Conservation (phyloP, 1,284 basidiomycete genomes). For the Cutaneotrichosporon arboriforme region DNA sequence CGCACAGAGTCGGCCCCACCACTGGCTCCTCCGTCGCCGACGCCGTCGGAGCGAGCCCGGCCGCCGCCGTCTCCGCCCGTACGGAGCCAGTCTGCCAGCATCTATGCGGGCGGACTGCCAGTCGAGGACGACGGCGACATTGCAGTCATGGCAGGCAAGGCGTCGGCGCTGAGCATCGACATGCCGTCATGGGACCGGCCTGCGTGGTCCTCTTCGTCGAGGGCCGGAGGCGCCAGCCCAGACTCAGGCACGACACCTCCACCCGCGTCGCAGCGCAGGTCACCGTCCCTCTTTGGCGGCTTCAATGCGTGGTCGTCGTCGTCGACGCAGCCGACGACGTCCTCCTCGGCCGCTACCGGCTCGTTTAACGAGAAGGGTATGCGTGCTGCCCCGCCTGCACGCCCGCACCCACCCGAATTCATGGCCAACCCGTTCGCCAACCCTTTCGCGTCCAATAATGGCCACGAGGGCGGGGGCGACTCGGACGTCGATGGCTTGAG, state of each 20-base stretch:
- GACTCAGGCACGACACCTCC: background rate
- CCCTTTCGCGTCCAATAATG: constrained; percentile 9
- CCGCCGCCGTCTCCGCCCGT: background rate
- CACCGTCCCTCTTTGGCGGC: constrained; percentile 20
- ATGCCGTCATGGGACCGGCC: constrained; percentile 28
- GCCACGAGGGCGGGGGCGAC: background rate
- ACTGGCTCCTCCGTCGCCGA: background rate
- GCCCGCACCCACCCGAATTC: constrained; percentile 41
- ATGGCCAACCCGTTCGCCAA: constrained; percentile 20
- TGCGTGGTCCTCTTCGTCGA: constrained; percentile 3
- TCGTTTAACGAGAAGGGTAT: constrained; percentile 11
- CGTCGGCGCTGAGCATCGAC: constrained; percentile 10
- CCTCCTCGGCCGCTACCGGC: background rate
- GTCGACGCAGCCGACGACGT: constrained; percentile 9
- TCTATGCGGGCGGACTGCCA: constrained; percentile 1
- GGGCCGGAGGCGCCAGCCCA: background rate
- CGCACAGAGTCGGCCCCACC: constrained; percentile 29
- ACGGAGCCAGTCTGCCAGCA: constrained; percentile 3
- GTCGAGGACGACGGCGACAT: constrained; percentile 34
- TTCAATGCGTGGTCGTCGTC: constrained; percentile 35
- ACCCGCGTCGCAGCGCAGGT: background rate
- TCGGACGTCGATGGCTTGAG: background rate
- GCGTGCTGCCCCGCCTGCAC: constrained; percentile 37
- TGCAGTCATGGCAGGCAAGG: constrained; percentile 15
- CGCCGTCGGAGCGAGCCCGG: background rate